phyloP scores from a whole-genome alignment of 139 green algal species.

The Ettlia oleoabundans region DNA sequence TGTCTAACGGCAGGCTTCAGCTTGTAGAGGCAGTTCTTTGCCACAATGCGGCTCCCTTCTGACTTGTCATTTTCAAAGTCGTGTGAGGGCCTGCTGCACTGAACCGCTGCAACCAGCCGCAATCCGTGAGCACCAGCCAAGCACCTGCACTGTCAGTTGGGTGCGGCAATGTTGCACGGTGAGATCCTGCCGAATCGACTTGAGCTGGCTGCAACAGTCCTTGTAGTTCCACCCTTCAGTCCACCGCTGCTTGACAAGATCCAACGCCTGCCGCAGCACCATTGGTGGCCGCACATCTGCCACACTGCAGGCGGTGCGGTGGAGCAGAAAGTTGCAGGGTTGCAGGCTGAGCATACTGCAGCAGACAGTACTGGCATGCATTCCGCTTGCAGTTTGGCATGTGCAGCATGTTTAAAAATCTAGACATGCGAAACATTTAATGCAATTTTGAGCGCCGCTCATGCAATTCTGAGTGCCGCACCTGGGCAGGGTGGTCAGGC shows the following conservation, averaged over 20 bases:
- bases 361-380: too few species aligned
- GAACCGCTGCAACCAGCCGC: not conserved
- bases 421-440: too few species aligned
- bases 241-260: slow-evolving; percentile 58
- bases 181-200: slow-evolving; percentile 82
- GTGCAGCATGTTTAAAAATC: too few species aligned
- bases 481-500: slow-evolving; percentile 59
- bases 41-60: too few species aligned
- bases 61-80: too few species aligned
- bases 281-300: slow-evolving; percentile 44
- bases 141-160: slow-evolving; percentile 49
- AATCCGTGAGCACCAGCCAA: too few species aligned
- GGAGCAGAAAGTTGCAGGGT: not conserved
- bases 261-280: slow-evolving; percentile 60
- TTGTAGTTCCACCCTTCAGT: slow-evolving; percentile 31
- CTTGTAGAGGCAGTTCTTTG: too few species aligned
- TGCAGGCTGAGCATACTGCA: not conserved
- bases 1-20: too few species aligned
- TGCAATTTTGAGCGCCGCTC: too few species aligned
- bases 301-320: not conserved
- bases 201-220: slow-evolving; percentile 75
- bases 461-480: not conserved
- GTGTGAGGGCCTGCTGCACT: not conserved
- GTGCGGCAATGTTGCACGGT: slow-evolving; percentile 77
- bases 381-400: too few species aligned